Base-by-base conservation (phyloP, 2,329 filamentous ascomycete species). In the Calycina herbarum region DNA sequence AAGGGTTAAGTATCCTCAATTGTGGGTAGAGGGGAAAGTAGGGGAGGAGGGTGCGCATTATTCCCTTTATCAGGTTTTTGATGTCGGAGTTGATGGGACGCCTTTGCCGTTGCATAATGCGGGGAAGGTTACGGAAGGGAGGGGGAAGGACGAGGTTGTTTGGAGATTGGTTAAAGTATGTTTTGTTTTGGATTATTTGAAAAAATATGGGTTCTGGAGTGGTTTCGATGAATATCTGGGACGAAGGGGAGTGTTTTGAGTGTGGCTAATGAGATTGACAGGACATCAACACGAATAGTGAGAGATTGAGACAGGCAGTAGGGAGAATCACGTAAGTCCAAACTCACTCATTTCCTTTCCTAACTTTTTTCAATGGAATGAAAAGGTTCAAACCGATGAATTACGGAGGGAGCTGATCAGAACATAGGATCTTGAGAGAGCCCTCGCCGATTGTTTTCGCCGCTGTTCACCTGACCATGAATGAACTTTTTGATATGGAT, bases 361-460 rank as follows among this genome's bases (percentile, higher is more conserved):
- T 20, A 20, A 20, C 20, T 20, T 20, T 20, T 20, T 20, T 20
- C 20, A 20, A 20, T 20, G 20, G 20, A 20, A 20, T 20, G 20
- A 20, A 20, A 20, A 20, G 20, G 20, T 20, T 20, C 20, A 20
- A 20, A 20, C 20, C 20, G 20, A 20, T 20, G 20, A 20, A 20
- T 20, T 20, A 20, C 20, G n/a, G 45, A 51, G 20, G 17, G 10
- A 4, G n/a, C 20, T 54, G 10, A 54, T 13, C 2, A 13, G 8
- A 24, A 29, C 0, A 24, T 58, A 73, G 68, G 0, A 85, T 88
- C 66, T 79, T 88, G 31, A 81, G 86, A 68, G 86, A 89, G 69
- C 86, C 86, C 1, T 83, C 85, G 1, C 84, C 86, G 0, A 80
- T 88, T 6, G 80, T 86, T 42, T 85, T 89, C 61, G 86, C 82